A percentile compares a stretch with the other conserved stretches of the same genome.
phyloP scores from a whole-genome alignment of 129 eudicot species.

The Gnaphalium uliginosum region DNA sequence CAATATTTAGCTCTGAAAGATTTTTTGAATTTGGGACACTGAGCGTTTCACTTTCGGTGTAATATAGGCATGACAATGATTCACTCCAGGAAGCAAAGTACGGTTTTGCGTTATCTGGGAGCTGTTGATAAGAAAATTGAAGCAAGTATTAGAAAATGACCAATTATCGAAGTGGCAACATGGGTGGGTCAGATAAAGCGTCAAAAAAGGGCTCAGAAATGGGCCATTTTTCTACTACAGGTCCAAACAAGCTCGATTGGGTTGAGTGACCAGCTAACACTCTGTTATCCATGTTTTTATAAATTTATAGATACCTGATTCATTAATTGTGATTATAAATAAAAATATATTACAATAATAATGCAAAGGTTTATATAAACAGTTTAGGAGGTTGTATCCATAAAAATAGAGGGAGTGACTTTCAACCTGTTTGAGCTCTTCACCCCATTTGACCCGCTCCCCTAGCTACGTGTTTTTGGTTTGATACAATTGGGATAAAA shows the following conservation, averaged over 20 bases:
- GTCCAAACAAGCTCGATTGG: neutral
- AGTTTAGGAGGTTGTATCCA: neutral
- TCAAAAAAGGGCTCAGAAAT: neutral
- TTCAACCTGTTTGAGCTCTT: too few species aligned
- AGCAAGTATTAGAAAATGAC: slow-evolving; percentile 15
- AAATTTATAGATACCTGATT: too few species aligned
- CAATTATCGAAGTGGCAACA: slow-evolving; percentile 1
- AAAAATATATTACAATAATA: neutral
- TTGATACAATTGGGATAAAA: neutral
- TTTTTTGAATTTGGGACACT: slow-evolving; percentile 43
- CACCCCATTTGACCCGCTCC: too few species aligned
- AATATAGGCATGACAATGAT: slow-evolving; percentile 40
- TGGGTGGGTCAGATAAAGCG: neutral
- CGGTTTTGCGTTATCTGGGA: slow-evolving; percentile 54
- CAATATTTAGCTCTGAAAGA: slow-evolving; percentile 47
- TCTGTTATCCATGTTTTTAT: too few species aligned
- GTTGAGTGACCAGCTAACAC: too few species aligned
- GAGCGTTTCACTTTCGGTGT: slow-evolving; percentile 47
- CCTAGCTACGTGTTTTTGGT: neutral
- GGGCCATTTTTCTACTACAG: neutral
- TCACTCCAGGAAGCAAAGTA: slow-evolving; percentile 26
- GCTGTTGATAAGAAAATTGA: slow-evolving; percentile 30
- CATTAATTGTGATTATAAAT: too few species aligned
- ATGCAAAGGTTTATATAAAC: neutral
- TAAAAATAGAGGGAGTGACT: neutral